Percentiles rank a stretch among this genome's conserved stretches.
Evolutionary conservation across 345 rosid genomes (phyloP).

Genomic region (Sonneratia caseolaris): DNA sequence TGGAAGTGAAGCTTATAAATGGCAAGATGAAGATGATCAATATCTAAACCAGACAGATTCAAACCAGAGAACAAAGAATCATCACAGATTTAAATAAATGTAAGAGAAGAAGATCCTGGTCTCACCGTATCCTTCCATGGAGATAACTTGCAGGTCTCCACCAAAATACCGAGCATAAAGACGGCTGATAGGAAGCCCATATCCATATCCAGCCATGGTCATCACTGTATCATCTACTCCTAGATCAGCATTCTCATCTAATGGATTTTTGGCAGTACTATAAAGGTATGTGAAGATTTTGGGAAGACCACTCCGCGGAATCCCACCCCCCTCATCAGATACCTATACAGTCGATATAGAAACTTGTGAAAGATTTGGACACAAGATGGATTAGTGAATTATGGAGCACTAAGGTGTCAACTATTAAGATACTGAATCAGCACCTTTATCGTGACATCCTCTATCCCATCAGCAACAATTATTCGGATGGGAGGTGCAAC

Average conservation of each 20-base stretch:
- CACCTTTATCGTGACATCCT: conserved; percentile 98
- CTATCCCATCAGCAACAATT: conserved; percentile 88
- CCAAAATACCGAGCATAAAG: conserved; percentile 93
- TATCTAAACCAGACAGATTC: no score
- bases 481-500: conserved; percentile 71
- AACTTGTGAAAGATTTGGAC: neutral
- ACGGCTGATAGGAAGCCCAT: conserved; percentile 89
- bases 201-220: conserved; percentile 99
- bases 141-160: conserved; percentile 89
- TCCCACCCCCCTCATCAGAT: conserved; percentile 97
- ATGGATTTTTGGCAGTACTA: conserved; percentile 87
- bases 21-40: neutral
- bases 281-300: conserved; percentile 94
- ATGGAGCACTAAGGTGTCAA: neutral
- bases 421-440: neutral
- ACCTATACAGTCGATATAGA: conserved; percentile 27
- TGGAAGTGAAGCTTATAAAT: neutral
- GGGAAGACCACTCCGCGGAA: conserved; percentile 93
- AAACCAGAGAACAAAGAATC: no score
- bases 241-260: conserved; percentile 53
- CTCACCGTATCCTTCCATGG: conserved; percentile 99
- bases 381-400: neutral
- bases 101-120: neutral
- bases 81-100: neutral
- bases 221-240: conserved; percentile 52